phyloP scores from a whole-genome alignment of 177 flowering plant species.

The Tripterygium wilfordii region DNA sequence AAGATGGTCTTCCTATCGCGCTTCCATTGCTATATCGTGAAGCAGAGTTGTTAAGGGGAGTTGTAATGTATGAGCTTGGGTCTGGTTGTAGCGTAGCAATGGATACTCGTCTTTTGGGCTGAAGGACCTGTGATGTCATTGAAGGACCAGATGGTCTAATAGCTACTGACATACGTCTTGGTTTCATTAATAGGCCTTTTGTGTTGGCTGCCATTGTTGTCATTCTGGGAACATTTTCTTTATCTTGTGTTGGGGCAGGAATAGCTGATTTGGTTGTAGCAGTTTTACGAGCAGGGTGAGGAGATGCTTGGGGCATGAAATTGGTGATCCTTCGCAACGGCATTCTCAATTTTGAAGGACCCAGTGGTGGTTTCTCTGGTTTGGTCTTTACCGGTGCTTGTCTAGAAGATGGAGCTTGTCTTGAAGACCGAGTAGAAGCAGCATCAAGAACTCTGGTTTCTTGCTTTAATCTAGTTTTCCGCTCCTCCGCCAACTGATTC shows the following conservation, averaged over 20 bases:
- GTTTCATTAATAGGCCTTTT: slow-evolving; percentile 26
- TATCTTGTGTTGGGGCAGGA: slow-evolving; percentile 21
- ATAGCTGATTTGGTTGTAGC: slow-evolving; percentile 4
- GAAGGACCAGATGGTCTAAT: slow-evolving; percentile 31
- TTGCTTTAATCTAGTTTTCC: slow-evolving; percentile 65
- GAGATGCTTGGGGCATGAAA: slow-evolving; percentile 47
- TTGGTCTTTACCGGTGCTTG: slow-evolving; percentile 27
- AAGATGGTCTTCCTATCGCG: slow-evolving; percentile 32
- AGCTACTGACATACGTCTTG: slow-evolving; percentile 61
- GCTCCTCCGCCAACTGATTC: slow-evolving; percentile 74
- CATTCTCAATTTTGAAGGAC: slow-evolving; percentile 49
- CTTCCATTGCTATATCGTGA: slow-evolving; percentile 21
- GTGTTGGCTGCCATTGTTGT: slow-evolving; percentile 9
- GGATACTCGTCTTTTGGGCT: slow-evolving; percentile 69
- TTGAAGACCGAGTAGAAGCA: slow-evolving; percentile 33
- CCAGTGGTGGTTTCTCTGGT: slow-evolving; percentile 63
- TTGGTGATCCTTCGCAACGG: slow-evolving; percentile 71
- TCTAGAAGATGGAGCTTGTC: slow-evolving; percentile 14
- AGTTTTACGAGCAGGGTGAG: slow-evolving; percentile 16
- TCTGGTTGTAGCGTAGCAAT: slow-evolving; percentile 60
- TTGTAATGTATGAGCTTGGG: slow-evolving; percentile 19
- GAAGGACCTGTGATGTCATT: slow-evolving; percentile 18
- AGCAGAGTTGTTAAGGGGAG: slow-evolving; percentile 34
- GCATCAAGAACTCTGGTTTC: slow-evolving; percentile 56
- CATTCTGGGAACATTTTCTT: slow-evolving; percentile 39